Conservation (phyloP, 148 eudicot genomes). For the Rhododendron kiyosumense region DNA sequence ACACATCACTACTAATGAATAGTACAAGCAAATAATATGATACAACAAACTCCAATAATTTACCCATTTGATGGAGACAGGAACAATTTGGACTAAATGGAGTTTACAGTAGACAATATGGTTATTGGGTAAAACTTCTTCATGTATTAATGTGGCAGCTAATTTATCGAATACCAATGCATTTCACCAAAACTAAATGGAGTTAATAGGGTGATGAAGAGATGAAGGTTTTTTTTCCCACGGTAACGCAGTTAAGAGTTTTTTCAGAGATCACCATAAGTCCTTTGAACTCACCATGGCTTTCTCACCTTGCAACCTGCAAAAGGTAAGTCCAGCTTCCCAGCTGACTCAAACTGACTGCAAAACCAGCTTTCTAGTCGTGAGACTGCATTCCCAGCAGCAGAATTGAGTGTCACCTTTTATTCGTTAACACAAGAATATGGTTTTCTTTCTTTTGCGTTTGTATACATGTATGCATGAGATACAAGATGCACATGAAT, state of each 20-base stretch:
- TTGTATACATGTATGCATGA: background rate
- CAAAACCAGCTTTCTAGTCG: background rate
- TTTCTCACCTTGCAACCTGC: background rate
- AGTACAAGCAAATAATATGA: too few species aligned
- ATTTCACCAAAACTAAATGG: background rate
- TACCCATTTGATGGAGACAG: too few species aligned
- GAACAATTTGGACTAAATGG: too few species aligned
- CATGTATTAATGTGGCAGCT: background rate
- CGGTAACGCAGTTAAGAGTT: background rate
- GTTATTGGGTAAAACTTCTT: background rate
- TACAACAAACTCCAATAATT: too few species aligned
- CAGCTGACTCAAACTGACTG: background rate
- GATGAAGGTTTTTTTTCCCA: background rate
- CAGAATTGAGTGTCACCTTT: background rate
- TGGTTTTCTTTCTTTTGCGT: background rate
- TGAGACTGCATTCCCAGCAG: background rate
- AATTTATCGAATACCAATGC: background rate
- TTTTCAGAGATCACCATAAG: background rate
- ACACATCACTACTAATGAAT: too few species aligned
- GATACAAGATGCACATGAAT: background rate
- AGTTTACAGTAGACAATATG: too few species aligned
- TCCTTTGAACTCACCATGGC: background rate
- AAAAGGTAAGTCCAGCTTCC: background rate
- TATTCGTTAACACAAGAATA: background rate
- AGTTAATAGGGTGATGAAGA: background rate